These are phyloP conservation scores for Quercus parvula DNA, from an alignment of 306 rosid species.

Conservation along the genomic window DNA sequence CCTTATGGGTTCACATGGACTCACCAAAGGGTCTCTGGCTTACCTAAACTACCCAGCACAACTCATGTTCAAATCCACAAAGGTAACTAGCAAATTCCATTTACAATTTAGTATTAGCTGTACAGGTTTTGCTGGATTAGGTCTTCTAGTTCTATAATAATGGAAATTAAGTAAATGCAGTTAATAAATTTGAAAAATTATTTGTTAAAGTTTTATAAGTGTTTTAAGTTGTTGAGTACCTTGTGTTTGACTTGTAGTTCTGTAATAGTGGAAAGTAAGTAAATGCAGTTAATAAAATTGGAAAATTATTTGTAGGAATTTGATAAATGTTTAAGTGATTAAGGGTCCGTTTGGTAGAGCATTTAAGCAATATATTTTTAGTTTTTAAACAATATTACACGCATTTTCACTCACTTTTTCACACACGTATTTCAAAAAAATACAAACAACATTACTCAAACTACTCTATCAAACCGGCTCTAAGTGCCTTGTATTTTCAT, in stretches of 20 bases:
- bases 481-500: too few relatives aligned
- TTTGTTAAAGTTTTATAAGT: neutral
- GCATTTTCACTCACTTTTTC: too few relatives aligned
- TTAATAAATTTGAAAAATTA: neutral
- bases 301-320: neutral
- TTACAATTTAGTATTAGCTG: slow-evolving; percentile 1
- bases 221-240: neutral
- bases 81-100: slow-evolving; percentile 42
- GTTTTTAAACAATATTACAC: too few relatives aligned
- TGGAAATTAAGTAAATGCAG: neutral
- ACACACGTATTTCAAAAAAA: too few relatives aligned
- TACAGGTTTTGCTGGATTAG: slow-evolving; percentile 12
- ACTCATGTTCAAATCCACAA: slow-evolving; percentile 97
- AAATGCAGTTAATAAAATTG: neutral
- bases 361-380: too few relatives aligned
- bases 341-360: too few relatives aligned
- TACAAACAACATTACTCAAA: too few relatives aligned
- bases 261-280: neutral
- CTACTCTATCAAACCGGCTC: too few relatives aligned
- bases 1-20: slow-evolving; percentile 96
- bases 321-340: neutral
- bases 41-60: slow-evolving; percentile 98
- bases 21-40: slow-evolving; percentile 95
- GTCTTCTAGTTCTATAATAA: neutral
- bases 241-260: neutral